Evolutionary conservation across 441 rosid genomes (phyloP), one percentile per base, ranked within the genome.

Genomic region (Lepidium campestre): DNA sequence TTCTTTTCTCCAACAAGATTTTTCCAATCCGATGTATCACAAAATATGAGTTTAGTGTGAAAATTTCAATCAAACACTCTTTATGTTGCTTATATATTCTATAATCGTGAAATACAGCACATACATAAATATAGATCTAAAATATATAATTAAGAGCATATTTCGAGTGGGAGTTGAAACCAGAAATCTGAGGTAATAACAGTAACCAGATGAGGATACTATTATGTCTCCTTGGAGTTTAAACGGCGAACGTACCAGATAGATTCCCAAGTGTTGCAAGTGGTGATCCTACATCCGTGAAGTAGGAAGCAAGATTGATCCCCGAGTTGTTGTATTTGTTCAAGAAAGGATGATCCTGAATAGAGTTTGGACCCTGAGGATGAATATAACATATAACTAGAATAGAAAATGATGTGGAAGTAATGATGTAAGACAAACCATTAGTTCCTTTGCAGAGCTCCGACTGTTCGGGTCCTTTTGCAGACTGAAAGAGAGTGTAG

Each of bases 211-310:
- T 42, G 54, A 52, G 15, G 62, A 49, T 39, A 49, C 54, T 39
- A 37, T n/a, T 31, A 37, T n/a, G 58, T 45, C 40, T 61, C 49
- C 63, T 5, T 10, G 60, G 13, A 31, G 59, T 27, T 35, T 69
- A 68, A 45, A 57, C 75, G n/a, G 66, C 4, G 62, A 65, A 57
- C 81, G 73, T 80, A 83, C 89, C 81, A 60, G 72, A 50, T 20
- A 66, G 66, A 58, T 68, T 75, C 83, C 79, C 74, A 68, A 89
- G 83, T 57, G 89, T 84, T 70, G 97, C 97, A 62, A 94, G 93
- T 1, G 99, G 96, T 19, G 99, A 86, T 63, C 97, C 99, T 7
- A 82, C 88, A 62, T 80, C 52, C 60, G 82, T 93, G 83, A 94
- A 94, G 89, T 91, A 94, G 12, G 90, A 78, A 15, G 92, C 75